Evolutionary conservation across 202 grass and related monocot genomes (phyloP).

Genomic region (Schoenoplectus tabernaemontani): DNA sequence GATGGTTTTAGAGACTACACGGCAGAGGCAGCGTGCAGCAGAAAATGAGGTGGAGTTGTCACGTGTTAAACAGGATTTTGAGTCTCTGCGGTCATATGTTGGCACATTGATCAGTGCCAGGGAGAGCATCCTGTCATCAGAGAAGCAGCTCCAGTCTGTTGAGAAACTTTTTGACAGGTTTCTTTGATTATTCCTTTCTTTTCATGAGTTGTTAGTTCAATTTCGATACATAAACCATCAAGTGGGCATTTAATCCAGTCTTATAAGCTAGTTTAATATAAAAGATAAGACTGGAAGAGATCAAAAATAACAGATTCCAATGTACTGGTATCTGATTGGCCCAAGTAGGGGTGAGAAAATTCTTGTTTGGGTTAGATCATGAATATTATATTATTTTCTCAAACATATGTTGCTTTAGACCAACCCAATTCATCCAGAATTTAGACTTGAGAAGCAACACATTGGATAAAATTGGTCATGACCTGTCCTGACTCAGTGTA

Average conservation of each 20-base stretch:
- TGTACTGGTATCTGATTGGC: not conserved
- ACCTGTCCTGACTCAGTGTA: no score
- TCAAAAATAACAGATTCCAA: not conserved
- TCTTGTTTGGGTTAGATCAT: not conserved
- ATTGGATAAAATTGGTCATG: not conserved
- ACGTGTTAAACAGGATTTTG: conserved; percentile 69
- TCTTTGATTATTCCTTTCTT: not conserved
- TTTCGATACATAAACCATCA: not conserved
- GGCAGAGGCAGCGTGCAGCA: conserved; percentile 58
- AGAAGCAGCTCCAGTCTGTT: conserved; percentile 74
- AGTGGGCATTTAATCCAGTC: not conserved
- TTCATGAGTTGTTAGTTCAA: not conserved
- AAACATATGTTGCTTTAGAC: not conserved
- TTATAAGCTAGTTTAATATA: not conserved
- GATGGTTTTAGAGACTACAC: conserved; percentile 68
- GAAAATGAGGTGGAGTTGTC: conserved; percentile 70
- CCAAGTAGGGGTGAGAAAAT: not conserved
- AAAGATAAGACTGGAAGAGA: not conserved
- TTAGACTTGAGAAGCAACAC: not conserved
- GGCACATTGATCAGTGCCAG: conserved; percentile 61
- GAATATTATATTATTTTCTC: not conserved
- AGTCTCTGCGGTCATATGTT: conserved; percentile 62
- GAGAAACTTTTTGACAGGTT: conserved; percentile 91
- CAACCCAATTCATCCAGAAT: not conserved
- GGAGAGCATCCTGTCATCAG: conserved; percentile 75